These are phyloP conservation scores for Aspergillus versicolor DNA, from an alignment of 2,329 filamentous ascomycete genomes.

Conservation along the genomic window DNA sequence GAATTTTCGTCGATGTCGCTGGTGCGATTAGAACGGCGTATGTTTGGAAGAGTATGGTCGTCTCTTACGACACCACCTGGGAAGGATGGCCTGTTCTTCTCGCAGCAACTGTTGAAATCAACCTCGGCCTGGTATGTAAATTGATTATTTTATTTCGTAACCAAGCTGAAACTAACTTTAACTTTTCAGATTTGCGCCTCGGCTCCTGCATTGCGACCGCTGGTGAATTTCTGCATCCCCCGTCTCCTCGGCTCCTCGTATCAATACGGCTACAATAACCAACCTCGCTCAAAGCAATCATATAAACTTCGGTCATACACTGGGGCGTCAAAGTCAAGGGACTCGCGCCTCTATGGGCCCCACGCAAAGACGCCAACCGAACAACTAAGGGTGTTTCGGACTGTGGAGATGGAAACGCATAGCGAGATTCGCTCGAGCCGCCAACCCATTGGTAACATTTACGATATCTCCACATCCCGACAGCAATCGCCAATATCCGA, in stretches of 20 bases:
- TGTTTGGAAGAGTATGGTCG: conserved; percentile 33
- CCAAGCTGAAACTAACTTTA: neutral
- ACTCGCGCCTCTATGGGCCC: conserved; percentile 15
- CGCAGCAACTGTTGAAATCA: conserved; percentile 34
- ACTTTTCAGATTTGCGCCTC: conserved; percentile 35
- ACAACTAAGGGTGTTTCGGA: conserved; percentile 34
- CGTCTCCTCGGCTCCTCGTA: conserved; percentile 30
- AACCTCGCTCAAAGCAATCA: conserved; percentile 17
- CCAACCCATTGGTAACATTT: conserved; percentile 15
- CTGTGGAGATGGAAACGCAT: conserved; percentile 37
- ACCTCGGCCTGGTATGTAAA: conserved; percentile 34
- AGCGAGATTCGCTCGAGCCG: conserved; percentile 23
- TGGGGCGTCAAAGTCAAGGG: conserved; percentile 21
- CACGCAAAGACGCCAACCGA: conserved; percentile 18
- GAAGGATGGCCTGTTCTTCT: conserved; percentile 34
- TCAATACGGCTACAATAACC: conserved; percentile 19
- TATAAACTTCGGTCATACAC: conserved; percentile 21
- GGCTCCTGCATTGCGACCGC: conserved; percentile 36
- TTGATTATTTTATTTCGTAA: neutral
- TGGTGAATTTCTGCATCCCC: conserved; percentile 33
- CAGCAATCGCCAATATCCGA: conserved; percentile 14
- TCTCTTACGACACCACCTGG: conserved; percentile 36
- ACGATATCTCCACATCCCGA: conserved; percentile 19
- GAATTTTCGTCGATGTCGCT: conserved; percentile 36
- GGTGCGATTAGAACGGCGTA: conserved; percentile 36